A percentile compares a stretch with the other conserved stretches of the same genome.
Evolutionary conservation across 2,329 filamentous ascomycete genomes (phyloP).

Genomic region (Didymellaceae sp.): DNA sequence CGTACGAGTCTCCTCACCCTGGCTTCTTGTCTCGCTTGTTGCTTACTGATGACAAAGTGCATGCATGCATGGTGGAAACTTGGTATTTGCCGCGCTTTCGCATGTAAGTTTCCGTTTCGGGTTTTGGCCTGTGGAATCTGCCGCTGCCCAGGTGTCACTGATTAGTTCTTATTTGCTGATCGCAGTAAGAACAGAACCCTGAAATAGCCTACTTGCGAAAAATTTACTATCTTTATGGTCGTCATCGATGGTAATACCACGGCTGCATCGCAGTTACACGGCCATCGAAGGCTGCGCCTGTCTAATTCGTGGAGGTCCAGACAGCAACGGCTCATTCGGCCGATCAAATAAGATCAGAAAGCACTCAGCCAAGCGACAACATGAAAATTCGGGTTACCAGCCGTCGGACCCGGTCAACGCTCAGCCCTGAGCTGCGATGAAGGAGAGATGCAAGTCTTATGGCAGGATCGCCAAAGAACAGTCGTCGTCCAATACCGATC

Average conservation of each 20-base stretch:
- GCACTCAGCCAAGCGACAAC: neutral
- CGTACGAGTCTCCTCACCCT: neutral
- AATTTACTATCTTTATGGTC: neutral
- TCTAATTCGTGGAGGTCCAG: neutral
- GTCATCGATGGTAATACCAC: neutral
- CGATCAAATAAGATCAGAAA: neutral
- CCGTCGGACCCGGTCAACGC: neutral
- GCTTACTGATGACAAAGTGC: slow-evolving; percentile 9
- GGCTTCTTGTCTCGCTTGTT: slow-evolving; percentile 6
- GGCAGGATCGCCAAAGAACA: neutral
- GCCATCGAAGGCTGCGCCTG: neutral
- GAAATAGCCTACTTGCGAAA: neutral
- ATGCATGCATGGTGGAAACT: neutral
- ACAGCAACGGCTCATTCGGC: neutral
- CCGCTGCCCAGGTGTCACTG: no score
- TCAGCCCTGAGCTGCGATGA: neutral
- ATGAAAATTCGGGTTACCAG: neutral
- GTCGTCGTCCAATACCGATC: neutral
- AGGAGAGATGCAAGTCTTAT: neutral
- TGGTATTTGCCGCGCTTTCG: slow-evolving; percentile 3
- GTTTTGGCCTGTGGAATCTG: neutral
- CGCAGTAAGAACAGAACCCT: neutral
- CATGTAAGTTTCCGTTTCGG: slow-evolving; percentile 6
- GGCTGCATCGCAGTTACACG: neutral
- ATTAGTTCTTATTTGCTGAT: slow-evolving; percentile 4